Percentiles rank a stretch among this genome's conserved stretches.
Evolutionary conservation across 1,284 basidiomycete genomes (phyloP).

Genomic region (Amylostereum areolatum): DNA sequence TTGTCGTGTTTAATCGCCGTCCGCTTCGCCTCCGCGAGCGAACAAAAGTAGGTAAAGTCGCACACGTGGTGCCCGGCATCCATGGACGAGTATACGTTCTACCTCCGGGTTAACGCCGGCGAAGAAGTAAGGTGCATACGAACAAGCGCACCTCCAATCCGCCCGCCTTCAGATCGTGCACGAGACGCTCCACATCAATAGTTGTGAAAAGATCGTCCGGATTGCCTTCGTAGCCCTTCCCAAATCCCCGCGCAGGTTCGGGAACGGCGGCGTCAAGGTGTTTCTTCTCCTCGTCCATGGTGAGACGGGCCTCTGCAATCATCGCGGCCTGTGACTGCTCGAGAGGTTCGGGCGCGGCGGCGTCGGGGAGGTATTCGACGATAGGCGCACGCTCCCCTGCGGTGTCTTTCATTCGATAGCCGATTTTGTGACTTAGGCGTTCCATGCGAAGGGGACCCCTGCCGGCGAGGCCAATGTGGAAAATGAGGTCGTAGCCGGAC

Average conservation of each 20-base stretch:
- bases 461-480: conserved; percentile 67
- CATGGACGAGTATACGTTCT: conserved; percentile 68
- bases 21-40: conserved; percentile 64
- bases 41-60: conserved; percentile 75
- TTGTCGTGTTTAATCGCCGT: conserved; percentile 48
- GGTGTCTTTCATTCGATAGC: conserved; percentile 67
- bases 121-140: not conserved
- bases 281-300: conserved; percentile 18
- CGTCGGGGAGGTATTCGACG: conserved; percentile 30
- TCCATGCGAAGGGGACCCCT: conserved; percentile 63
- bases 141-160: conserved; percentile 50
- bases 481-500: conserved; percentile 66
- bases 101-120: conserved; percentile 9
- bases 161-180: conserved; percentile 50
- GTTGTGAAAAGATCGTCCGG: conserved; percentile 40
- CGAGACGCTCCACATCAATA: conserved; percentile 42
- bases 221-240: conserved; percentile 42
- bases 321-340: conserved; percentile 28
- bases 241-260: conserved; percentile 41
- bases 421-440: conserved; percentile 60
- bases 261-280: conserved; percentile 18
- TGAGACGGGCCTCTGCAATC: conserved; percentile 23
- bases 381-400: conserved; percentile 50
- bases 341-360: conserved; percentile 20
- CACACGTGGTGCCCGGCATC: conserved; percentile 75